Evolutionary conservation across 768 basidiomycete species (phyloP), one percentile per base, ranked within the genome.

Genomic region (Leccinum sublutescens): DNA sequence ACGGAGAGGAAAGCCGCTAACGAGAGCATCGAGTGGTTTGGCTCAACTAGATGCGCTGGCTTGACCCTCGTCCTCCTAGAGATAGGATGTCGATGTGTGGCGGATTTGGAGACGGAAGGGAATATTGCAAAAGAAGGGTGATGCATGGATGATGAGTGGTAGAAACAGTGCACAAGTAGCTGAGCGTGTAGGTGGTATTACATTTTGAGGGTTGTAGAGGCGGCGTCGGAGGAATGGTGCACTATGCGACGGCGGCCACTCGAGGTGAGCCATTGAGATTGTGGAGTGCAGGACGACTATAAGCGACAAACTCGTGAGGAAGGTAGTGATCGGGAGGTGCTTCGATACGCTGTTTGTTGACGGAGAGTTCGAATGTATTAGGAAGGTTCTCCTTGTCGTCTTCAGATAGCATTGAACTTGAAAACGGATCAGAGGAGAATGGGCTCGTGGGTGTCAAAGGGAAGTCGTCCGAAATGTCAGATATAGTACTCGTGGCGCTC

Each of bases 321-420:
- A 90, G 82, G 72, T 79, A 89, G 69, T 91, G 88, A 62, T 91
- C 89, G 51, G 88, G 86, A 34, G 85, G 77, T 56, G 79, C 77
- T 69, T 90, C 90, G 61, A 82, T 76, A 63, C 82, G 82, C 63
- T 83, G 83, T 73, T 91, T 89, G 75, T 85, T 89, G 66, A 89
- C 73, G 59, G 85, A 79, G 56, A 87, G 85, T 75, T 91, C 88
- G 66, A 89, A 89, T 29, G 83, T 79, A 50, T 84, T 79, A 23
- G 84, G 80, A 57, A 85, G 75, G 67, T 93, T 93, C 78, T 93
- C 91, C 80, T 93, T 93, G 75, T 91, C 87, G 61, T 85, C 85
- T 54, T 87, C 85, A 68, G 71, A 80, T 73, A 81, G 75, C 69
- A 83, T 82, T 3, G 82, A 78, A 65, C 88, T 85, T 58, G 85